phyloP scores from a whole-genome alignment of 108 stramenopile species.

The Skeletonema marinoi region DNA sequence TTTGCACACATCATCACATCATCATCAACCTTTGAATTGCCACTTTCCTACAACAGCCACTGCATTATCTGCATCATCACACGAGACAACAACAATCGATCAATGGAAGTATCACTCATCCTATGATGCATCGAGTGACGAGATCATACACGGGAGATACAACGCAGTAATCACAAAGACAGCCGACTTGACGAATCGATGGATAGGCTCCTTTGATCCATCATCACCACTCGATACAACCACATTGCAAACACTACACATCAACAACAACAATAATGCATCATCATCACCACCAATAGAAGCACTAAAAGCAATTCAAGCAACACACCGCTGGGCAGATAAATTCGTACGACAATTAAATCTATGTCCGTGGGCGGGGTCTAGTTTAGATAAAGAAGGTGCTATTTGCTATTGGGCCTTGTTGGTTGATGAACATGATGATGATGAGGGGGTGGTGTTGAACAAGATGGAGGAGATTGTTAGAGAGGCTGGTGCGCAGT shows the following conservation, averaged over 20 bases:
- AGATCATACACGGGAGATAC: not conserved
- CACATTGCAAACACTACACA: not conserved
- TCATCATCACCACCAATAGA: conserved; percentile 12
- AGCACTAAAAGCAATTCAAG: conserved; percentile 34
- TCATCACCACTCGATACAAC: not conserved
- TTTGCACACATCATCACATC: too few species aligned
- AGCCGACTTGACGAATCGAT: not conserved
- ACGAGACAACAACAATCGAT: not conserved
- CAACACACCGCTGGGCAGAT: conserved; percentile 60
- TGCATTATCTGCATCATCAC: not conserved
- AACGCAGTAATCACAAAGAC: not conserved
- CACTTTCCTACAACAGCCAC: too few species aligned
- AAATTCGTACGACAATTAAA: conserved; percentile 62
- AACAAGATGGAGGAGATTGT: conserved; percentile 26
- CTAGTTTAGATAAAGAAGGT: conserved; percentile 42
- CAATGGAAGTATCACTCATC: not conserved
- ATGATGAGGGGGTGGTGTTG: conserved; percentile 6
- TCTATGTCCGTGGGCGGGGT: conserved; percentile 76
- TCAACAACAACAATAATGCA: not conserved
- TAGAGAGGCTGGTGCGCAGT: conserved; percentile 24
- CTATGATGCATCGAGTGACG: not conserved
- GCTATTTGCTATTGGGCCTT: conserved; percentile 66
- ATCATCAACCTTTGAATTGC: too few species aligned
- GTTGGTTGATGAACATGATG: not conserved
- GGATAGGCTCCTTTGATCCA: not conserved